Percentiles rank a stretch among this genome's conserved stretches.
phyloP scores from a whole-genome alignment of 352 stramenopile genomes.

The Globisporangium yorkense region DNA sequence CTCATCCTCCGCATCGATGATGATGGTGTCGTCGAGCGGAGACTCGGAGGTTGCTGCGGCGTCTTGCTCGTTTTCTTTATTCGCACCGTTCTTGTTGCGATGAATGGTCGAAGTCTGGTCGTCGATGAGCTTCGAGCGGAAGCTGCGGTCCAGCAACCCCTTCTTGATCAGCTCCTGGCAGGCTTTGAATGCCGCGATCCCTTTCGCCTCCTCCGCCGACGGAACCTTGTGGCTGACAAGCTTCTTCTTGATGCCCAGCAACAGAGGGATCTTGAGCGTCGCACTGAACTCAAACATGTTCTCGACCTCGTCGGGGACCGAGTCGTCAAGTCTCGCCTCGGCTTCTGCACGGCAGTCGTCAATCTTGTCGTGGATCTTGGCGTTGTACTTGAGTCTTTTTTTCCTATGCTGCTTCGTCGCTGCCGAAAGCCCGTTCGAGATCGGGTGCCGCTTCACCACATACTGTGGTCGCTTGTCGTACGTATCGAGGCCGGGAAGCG shows the following conservation, averaged over 20 bases:
- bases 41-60: not conserved
- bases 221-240: conserved; percentile 57
- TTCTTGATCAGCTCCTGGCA: conserved; percentile 69
- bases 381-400: conserved; percentile 76
- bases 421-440: conserved; percentile 36
- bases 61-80: not conserved
- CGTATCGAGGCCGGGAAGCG: conserved; percentile 71
- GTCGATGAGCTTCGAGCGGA: conserved; percentile 64
- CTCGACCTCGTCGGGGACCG: conserved; percentile 14
- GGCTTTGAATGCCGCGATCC: conserved; percentile 79
- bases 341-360: conserved; percentile 49
- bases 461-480: conserved; percentile 80
- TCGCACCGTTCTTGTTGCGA: conserved; percentile 14
- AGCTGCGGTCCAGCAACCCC: conserved; percentile 59
- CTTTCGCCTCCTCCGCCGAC: conserved; percentile 59
- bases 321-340: conserved; percentile 18
- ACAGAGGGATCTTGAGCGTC: conserved; percentile 51
- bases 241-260: conserved; percentile 56
- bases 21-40: conserved; percentile 25
- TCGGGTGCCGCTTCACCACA: conserved; percentile 57
- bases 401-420: conserved; percentile 60
- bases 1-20: conserved; percentile 18
- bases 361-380: conserved; percentile 75
- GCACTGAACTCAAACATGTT: conserved; percentile 54
- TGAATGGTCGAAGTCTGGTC: conserved; percentile 38